Evolutionary conservation across 306 rosid species (phyloP).

Genomic region (Fagus crenata): DNA sequence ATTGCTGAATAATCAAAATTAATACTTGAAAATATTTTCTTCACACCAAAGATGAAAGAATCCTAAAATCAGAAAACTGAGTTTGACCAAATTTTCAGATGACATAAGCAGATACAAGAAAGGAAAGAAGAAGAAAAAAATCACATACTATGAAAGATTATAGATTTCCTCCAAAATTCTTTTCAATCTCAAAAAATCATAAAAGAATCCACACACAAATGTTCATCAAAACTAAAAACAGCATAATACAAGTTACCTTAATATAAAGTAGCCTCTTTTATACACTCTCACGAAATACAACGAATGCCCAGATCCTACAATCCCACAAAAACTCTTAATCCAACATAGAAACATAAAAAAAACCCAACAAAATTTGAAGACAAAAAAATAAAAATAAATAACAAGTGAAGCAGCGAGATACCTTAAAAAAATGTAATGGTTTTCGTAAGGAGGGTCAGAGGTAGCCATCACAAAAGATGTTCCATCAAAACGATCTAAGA

Average conservation of each 20-base stretch:
- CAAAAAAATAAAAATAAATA: background rate
- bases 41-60: slow-evolving; percentile 6
- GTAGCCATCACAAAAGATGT: slow-evolving; percentile 32
- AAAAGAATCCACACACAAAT: slow-evolving; percentile 3
- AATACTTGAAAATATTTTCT: slow-evolving; percentile 1
- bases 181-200: slow-evolving; percentile 10
- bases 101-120: background rate
- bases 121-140: background rate
- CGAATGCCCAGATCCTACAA: slow-evolving; percentile 35
- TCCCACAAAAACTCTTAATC: slow-evolving; percentile 15
- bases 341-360: background rate
- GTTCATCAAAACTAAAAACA: background rate
- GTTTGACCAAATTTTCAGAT: slow-evolving; percentile 8
- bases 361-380: slow-evolving; percentile 13
- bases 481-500: slow-evolving; percentile 16
- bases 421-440: slow-evolving; percentile 27
- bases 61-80: slow-evolving; percentile 9
- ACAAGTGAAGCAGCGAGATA: background rate
- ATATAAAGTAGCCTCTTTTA: slow-evolving; percentile 7
- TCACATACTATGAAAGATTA: background rate
- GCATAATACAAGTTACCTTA: slow-evolving; percentile 33
- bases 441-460: background rate
- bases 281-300: slow-evolving; percentile 3
- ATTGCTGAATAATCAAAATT: background rate
- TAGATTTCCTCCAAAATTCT: slow-evolving; percentile 13